phyloP scores from a whole-genome alignment of 139 green algal species.

The Closterium sp. region DNA sequence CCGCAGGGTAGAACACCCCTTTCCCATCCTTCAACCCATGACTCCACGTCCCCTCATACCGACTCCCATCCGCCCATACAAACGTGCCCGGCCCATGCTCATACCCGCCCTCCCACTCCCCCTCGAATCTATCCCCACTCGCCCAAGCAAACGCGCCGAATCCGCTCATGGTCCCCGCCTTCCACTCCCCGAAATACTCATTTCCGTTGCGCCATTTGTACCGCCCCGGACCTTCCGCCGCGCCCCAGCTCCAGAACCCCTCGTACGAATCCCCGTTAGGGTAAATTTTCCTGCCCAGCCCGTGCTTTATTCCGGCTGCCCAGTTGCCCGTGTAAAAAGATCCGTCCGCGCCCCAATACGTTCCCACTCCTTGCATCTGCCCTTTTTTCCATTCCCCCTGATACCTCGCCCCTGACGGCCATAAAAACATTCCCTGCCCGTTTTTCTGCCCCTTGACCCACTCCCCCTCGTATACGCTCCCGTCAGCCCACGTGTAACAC shows the following conservation, averaged over 20 bases:
- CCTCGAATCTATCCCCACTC: constrained; percentile 82
- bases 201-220: constrained; percentile 68
- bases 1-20: constrained; percentile 53
- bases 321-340: constrained; percentile 86
- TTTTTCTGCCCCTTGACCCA: constrained; percentile 49
- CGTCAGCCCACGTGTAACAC: constrained; percentile 50
- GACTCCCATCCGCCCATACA: constrained; percentile 78
- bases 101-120: constrained; percentile 71
- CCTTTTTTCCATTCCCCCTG: constrained; percentile 54
- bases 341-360: constrained; percentile 80
- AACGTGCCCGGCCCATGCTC: constrained; percentile 81
- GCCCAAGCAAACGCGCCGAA: constrained; percentile 83
- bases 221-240: constrained; percentile 41
- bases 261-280: constrained; percentile 55
- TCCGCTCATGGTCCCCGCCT: constrained; percentile 74
- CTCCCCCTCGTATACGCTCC: constrained; percentile 54
- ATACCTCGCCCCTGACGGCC: constrained; percentile 50
- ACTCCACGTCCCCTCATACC: constrained; percentile 82
- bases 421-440: constrained; percentile 53
- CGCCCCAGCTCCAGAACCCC: constrained; percentile 53
- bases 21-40: constrained; percentile 73
- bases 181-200: constrained; percentile 79
- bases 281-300: constrained; percentile 59
- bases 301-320: constrained; percentile 71
- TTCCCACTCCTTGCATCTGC: constrained; percentile 62